phyloP scores from a whole-genome alignment of 768 basidiomycete species.

The Leucocoprinus leucothites region DNA sequence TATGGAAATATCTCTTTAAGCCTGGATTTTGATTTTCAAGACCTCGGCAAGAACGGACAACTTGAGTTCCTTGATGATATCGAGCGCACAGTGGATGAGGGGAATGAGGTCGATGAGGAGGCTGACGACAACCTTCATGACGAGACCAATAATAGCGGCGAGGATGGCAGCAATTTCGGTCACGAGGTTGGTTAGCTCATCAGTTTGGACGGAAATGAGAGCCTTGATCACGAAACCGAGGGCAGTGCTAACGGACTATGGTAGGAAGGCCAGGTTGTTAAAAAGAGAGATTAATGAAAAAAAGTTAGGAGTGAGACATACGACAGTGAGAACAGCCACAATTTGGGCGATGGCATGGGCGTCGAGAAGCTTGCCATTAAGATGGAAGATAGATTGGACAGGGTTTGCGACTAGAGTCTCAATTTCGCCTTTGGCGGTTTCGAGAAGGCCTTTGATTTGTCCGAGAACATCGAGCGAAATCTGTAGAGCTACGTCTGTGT shows the following conservation, averaged over 20 bases:
- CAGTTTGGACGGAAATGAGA: constrained; percentile 7
- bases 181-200: constrained; percentile 12
- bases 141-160: constrained; percentile 7
- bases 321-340: constrained; percentile 11
- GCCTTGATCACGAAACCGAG: constrained; percentile 3
- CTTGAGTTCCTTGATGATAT: constrained; percentile 1
- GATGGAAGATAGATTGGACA: constrained; percentile 8
- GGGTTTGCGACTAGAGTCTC: constrained; percentile 15
- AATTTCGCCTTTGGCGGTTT: constrained; percentile 11
- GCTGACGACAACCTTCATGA: neutral
- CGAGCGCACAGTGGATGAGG: neutral
- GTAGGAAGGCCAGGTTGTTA: no score
- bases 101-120: neutral
- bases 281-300: neutral
- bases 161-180: constrained; percentile 11
- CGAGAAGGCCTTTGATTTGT: constrained; percentile 13
- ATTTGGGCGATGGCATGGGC: constrained; percentile 12
- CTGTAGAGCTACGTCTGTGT: constrained; percentile 8
- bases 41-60: constrained; percentile 2
- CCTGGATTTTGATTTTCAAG: neutral
- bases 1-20: neutral
- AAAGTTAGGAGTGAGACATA: constrained; percentile 10
- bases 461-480: constrained; percentile 15
- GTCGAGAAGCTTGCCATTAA: constrained; percentile 15
- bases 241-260: neutral